A percentile compares a stretch with the other conserved stretches of the same genome.
phyloP scores from a whole-genome alignment of 1,284 basidiomycete genomes.

The Boletellus dicymbophilus region DNA sequence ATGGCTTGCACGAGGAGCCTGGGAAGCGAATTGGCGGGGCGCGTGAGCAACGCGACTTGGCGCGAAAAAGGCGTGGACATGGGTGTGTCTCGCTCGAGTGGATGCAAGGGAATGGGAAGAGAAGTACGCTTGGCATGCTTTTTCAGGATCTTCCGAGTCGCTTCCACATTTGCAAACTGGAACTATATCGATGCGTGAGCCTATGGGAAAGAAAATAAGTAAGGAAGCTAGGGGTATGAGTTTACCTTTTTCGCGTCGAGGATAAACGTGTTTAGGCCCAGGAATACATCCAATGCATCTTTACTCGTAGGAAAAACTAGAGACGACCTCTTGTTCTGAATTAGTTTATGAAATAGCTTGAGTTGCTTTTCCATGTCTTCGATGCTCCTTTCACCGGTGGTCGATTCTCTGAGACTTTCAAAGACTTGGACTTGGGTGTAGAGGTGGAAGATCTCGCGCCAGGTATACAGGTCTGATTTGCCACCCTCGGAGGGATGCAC shows the following conservation, averaged over 20 bases:
- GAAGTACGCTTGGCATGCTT: conserved; percentile 92
- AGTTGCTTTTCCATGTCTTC: conserved; percentile 78
- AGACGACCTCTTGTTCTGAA: conserved; percentile 57
- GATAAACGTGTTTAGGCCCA: conserved; percentile 81
- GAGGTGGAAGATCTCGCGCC: conserved; percentile 89
- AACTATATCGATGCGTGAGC: conserved; percentile 45
- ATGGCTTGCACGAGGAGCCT: conserved; percentile 85
- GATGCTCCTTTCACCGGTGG: conserved; percentile 72
- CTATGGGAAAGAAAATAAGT: not conserved
- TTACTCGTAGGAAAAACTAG: conserved; percentile 67
- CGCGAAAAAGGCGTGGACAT: conserved; percentile 11
- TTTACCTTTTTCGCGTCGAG: conserved; percentile 82
- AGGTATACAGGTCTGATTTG: conserved; percentile 82
- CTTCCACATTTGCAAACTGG: conserved; percentile 87
- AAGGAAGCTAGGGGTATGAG: not conserved
- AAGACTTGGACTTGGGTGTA: conserved; percentile 91
- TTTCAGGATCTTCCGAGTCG: conserved; percentile 89
- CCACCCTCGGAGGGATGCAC: conserved; percentile 23
- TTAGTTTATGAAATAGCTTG: conserved; percentile 65
- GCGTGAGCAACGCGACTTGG: conserved; percentile 23
- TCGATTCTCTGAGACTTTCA: conserved; percentile 74
- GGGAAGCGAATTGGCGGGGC: conserved; percentile 56
- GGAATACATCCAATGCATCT: conserved; percentile 75
- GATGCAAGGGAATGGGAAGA: conserved; percentile 46
- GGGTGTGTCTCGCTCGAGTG: conserved; percentile 17